Conservation (phyloP, 2,329 filamentous ascomycete species). For the Lachnellula occidentalis region DNA sequence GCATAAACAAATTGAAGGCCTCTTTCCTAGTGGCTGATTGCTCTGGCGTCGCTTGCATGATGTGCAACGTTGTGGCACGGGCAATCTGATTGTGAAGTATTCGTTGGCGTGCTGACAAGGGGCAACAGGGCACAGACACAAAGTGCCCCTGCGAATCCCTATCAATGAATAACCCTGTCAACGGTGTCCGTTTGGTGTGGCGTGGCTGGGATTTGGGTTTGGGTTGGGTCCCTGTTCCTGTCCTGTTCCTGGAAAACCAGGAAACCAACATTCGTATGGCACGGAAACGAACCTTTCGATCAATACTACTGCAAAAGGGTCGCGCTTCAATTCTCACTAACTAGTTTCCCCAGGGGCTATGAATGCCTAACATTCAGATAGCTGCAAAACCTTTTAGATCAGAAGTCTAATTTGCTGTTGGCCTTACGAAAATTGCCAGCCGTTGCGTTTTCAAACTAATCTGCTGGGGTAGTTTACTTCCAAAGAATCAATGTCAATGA, state of each 20-base stretch:
- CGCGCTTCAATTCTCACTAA: neutral
- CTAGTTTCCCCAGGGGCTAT: neutral
- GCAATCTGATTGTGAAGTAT: neutral
- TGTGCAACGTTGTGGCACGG: neutral
- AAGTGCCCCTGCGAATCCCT: neutral
- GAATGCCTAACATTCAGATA: neutral
- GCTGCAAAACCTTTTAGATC: neutral
- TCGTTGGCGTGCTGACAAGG: slow-evolving; percentile 6
- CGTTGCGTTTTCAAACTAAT: neutral
- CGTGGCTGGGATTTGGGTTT: neutral
- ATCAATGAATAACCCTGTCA: slow-evolving; percentile 1
- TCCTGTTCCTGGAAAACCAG: slow-evolving; percentile 4
- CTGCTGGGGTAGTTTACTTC: too few relatives aligned
- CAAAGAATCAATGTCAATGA: neutral
- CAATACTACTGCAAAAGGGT: neutral
- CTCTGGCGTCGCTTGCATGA: slow-evolving; percentile 9
- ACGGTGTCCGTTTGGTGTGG: slow-evolving; percentile 11
- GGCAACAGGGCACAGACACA: neutral
- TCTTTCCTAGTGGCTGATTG: slow-evolving; percentile 13
- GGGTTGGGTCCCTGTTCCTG: too few relatives aligned
- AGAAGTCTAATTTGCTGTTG: too few relatives aligned
- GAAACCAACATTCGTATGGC: neutral
- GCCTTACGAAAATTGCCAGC: too few relatives aligned
- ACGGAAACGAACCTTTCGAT: neutral
- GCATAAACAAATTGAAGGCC: neutral